Percentiles rank a stretch among this genome's conserved stretches.
phyloP scores from a whole-genome alignment of 1,139 yeast species.

The Yamadazyma aaseri region DNA sequence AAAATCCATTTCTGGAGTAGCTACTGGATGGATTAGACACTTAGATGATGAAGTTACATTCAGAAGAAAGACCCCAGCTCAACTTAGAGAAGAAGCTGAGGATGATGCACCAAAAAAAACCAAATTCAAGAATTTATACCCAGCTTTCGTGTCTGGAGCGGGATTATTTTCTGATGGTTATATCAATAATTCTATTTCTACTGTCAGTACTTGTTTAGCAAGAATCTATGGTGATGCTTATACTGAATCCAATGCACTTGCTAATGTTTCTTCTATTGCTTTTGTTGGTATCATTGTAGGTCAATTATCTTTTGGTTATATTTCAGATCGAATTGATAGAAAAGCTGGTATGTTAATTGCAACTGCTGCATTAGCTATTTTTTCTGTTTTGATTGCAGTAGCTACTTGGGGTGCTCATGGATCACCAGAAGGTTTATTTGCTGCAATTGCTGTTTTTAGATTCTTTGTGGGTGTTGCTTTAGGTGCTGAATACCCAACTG shows the following conservation, averaged over 20 bases:
- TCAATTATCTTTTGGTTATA: slow-evolving; percentile 72
- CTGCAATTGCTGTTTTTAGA: slow-evolving; percentile 80
- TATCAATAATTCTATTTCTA: slow-evolving; percentile 77
- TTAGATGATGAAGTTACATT: slow-evolving; percentile 24
- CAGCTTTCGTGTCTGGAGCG: slow-evolving; percentile 85
- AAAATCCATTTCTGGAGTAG: slow-evolving; percentile 32
- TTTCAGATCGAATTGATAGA: slow-evolving; percentile 77
- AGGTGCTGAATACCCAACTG: slow-evolving; percentile 92
- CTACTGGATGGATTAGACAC: slow-evolving; percentile 37
- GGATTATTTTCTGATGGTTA: slow-evolving; percentile 92
- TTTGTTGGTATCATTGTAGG: slow-evolving; percentile 94
- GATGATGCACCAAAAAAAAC: slow-evolving; percentile 20
- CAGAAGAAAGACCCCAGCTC: slow-evolving; percentile 25
- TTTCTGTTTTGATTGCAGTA: slow-evolving; percentile 77
- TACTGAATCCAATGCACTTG: slow-evolving; percentile 61
- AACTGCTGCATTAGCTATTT: slow-evolving; percentile 66
- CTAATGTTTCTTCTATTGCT: slow-evolving; percentile 83
- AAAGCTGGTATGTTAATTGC: slow-evolving; percentile 79
- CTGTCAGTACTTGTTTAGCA: slow-evolving; percentile 68
- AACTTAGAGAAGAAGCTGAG: slow-evolving; percentile 24
- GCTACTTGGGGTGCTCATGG: slow-evolving; percentile 77
- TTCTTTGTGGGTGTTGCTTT: slow-evolving; percentile 84
- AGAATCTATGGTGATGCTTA: slow-evolving; percentile 64
- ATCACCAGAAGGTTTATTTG: slow-evolving; percentile 64
- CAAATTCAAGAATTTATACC: slow-evolving; percentile 48